Percentiles rank a stretch among this genome's conserved stretches.
Evolutionary conservation across 805 yeast species (phyloP).

Genomic region (Yamadazyma phyllophila): DNA sequence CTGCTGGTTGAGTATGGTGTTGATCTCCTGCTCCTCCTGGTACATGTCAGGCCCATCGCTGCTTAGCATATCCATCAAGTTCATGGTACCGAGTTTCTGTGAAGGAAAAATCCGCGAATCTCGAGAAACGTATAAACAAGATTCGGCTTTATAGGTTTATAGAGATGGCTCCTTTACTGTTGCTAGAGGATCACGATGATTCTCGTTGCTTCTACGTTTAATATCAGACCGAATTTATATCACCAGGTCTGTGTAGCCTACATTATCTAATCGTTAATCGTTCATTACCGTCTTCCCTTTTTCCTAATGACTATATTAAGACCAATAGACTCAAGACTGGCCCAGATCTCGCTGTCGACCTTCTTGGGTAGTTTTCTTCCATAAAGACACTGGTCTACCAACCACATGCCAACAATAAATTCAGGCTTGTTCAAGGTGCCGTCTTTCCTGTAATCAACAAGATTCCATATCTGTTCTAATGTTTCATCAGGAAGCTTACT

Average conservation of each 20-base stretch:
- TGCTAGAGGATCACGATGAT: too few relatives aligned
- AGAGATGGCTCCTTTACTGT: too few relatives aligned
- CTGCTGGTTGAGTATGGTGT: slow-evolving; percentile 10
- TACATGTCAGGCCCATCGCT: slow-evolving; percentile 25
- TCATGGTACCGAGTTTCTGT: slow-evolving; percentile 22
- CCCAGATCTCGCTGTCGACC: slow-evolving; percentile 74
- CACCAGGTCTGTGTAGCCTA: background rate
- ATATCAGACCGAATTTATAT: too few relatives aligned
- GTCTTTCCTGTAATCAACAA: slow-evolving; percentile 64
- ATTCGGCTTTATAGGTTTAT: too few relatives aligned
- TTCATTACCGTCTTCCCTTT: slow-evolving; percentile 21
- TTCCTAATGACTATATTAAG: slow-evolving; percentile 37
- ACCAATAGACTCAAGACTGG: slow-evolving; percentile 59
- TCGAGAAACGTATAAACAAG: background rate
- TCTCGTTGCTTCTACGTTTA: too few relatives aligned
- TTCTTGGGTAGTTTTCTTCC: slow-evolving; percentile 83
- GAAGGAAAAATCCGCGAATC: background rate
- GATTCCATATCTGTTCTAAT: slow-evolving; percentile 59
- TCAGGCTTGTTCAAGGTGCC: slow-evolving; percentile 78
- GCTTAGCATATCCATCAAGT: slow-evolving; percentile 39
- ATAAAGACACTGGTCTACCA: slow-evolving; percentile 92
- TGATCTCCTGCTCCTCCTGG: slow-evolving; percentile 14
- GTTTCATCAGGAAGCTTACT: slow-evolving; percentile 67
- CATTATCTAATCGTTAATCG: background rate
- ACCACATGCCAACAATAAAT: slow-evolving; percentile 96